Base-by-base conservation (phyloP, 257 asterid genomes). In the Solanum sitiens region DNA sequence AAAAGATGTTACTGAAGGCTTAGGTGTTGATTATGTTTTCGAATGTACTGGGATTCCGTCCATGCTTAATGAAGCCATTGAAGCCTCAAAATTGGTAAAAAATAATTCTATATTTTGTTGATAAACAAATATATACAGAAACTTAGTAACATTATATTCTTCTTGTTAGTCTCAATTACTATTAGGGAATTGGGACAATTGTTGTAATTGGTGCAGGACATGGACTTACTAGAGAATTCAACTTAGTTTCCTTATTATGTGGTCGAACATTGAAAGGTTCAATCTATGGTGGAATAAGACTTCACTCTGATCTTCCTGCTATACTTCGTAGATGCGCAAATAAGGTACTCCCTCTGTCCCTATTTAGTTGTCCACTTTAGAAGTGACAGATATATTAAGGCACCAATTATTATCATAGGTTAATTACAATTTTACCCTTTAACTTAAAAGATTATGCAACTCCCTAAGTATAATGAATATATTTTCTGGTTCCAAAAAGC, bases 181-280 rank as follows among this genome's bases (percentile, higher is more conserved):
- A 11, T 32, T 44, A 90, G 92, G 92, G 92, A 86, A 87, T 90
- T 75, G 90, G 92, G 50, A 86, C 92, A 39, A 32, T 50, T 20
- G 89, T 90, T 11, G 11, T 83, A 5, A 86, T 90, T 18, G 92
- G 92, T 3, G 84, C 85, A 8, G 92, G 90, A 70, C 53, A 86
- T 11, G 83, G 88, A 23, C 45, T 63, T 50, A 88, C 47, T 68
- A 83, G 89, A 11, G 87, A 74, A 61, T 87, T 94, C 88, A 90
- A 91, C 45, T 91, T 90, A 73, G 12, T 91, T 63, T 93, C 96
- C 4, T 91, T 95, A 25, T 50, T 96, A 90, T 86, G 90, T 75
- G 98, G 98, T 77, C 84, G 98, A 84, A 93, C 93, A 30, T 53
- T 95, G 53, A 92, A 70, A 77, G 98, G 98, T 4, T 90, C 95